Evolutionary conservation across 495 filamentous ascomycete genomes (phyloP).

Genomic region (Xylaria venustula): DNA sequence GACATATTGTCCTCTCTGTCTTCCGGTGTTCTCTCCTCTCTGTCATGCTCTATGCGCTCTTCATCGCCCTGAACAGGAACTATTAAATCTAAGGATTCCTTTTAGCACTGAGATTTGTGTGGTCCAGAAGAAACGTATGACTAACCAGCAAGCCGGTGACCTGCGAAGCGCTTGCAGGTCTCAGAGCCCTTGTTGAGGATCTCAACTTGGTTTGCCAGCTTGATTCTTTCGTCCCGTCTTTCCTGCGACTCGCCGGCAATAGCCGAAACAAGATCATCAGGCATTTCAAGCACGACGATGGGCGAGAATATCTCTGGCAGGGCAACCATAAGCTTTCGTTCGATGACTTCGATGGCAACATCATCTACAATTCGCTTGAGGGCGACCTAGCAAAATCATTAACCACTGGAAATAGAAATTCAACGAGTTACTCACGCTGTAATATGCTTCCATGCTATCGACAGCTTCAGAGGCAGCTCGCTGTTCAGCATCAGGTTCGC

Average conservation of each 20-base stretch:
- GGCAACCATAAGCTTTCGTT: constrained; percentile 51
- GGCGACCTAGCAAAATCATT: constrained; percentile 48
- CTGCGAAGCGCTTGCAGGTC: constrained; percentile 44
- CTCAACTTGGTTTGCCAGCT: constrained; percentile 45
- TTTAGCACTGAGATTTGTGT: neutral
- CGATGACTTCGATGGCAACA: constrained; percentile 54
- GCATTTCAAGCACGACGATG: constrained; percentile 44
- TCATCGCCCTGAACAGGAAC: neutral
- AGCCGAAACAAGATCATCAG: constrained; percentile 36
- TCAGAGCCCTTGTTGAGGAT: constrained; percentile 45
- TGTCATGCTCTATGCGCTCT: too few relatives aligned
- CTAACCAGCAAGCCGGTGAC: neutral
- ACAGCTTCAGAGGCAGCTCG: constrained; percentile 43
- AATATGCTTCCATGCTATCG: constrained; percentile 50
- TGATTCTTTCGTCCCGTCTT: constrained; percentile 39
- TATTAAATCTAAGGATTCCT: neutral
- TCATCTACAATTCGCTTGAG: constrained; percentile 63
- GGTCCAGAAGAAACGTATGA: neutral
- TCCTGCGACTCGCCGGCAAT: constrained; percentile 57
- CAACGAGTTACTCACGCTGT: constrained; percentile 34
- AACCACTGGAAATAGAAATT: constrained; percentile 10
- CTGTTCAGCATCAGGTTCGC: constrained; percentile 36
- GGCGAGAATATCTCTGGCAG: constrained; percentile 45
- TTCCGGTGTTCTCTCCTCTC: too few relatives aligned
- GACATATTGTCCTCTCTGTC: too few relatives aligned